phyloP scores from a whole-genome alignment of 1,139 yeast species.

The Debaryomycetaceae sp. region DNA sequence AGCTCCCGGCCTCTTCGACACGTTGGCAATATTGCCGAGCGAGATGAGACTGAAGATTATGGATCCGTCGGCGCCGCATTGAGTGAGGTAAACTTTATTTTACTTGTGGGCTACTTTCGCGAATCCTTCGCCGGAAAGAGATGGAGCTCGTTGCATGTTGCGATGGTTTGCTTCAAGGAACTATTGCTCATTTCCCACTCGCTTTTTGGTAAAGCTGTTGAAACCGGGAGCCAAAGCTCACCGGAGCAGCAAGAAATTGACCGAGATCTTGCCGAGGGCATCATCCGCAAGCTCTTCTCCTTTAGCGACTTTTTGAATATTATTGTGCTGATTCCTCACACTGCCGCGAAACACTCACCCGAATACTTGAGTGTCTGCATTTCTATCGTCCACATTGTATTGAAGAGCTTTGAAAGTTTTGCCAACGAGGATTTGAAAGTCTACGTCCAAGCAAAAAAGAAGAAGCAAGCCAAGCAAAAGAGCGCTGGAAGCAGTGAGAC shows the following conservation, averaged over 20 bases:
- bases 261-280: constrained; percentile 38
- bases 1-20: background rate
- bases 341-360: constrained; percentile 57
- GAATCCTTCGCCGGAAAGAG: constrained; percentile 38
- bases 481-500: too few species aligned
- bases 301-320: constrained; percentile 54
- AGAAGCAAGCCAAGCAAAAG: constrained; percentile 7
- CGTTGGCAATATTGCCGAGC: background rate
- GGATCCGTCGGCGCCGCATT: constrained; percentile 60
- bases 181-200: constrained; percentile 45
- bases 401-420: constrained; percentile 60
- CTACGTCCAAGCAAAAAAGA: constrained; percentile 37
- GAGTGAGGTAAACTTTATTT: constrained; percentile 52
- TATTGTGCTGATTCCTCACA: constrained; percentile 49
- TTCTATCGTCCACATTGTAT: constrained; percentile 53
- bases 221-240: constrained; percentile 33
- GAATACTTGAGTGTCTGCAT: constrained; percentile 52
- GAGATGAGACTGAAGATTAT: constrained; percentile 29
- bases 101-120: constrained; percentile 47
- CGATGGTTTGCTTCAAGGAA: constrained; percentile 60
- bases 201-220: constrained; percentile 26
- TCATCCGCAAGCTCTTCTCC: constrained; percentile 42
- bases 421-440: constrained; percentile 52
- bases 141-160: constrained; percentile 58
- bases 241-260: constrained; percentile 41